phyloP scores from a whole-genome alignment of 2,329 filamentous ascomycete species.

The Paradendryphiella salina region DNA sequence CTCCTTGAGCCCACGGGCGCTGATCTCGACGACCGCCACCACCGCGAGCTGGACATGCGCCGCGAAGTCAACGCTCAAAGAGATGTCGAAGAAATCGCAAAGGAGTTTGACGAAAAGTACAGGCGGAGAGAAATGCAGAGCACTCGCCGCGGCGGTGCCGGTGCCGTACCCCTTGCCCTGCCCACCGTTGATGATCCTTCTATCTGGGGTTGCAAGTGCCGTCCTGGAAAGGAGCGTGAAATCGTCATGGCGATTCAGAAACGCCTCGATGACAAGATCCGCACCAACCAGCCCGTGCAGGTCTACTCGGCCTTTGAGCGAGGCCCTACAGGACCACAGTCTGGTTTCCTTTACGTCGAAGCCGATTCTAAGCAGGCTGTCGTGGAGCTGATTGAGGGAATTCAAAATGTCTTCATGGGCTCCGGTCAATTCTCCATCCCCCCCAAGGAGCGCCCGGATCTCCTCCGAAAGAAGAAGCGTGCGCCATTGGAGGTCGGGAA shows the following conservation, averaged over 20 bases:
- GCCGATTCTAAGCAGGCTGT: constrained; percentile 86
- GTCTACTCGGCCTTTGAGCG: constrained; percentile 94
- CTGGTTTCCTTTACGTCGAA: constrained; percentile 94
- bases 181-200: constrained; percentile 94
- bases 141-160: constrained; percentile 36
- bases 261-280: constrained; percentile 77
- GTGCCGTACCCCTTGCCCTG: constrained; percentile 64
- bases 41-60: constrained; percentile 90
- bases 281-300: constrained; percentile 76
- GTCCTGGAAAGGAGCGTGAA: constrained; percentile 93
- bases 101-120: constrained; percentile 79
- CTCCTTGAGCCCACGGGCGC: constrained; percentile 75
- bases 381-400: constrained; percentile 75
- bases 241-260: constrained; percentile 87
- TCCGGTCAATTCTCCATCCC: constrained; percentile 86
- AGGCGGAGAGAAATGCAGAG: constrained; percentile 63
- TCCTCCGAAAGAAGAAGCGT: constrained; percentile 87
- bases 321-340: constrained; percentile 73
- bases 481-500: constrained; percentile 78
- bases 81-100: constrained; percentile 92
- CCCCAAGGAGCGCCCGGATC: constrained; percentile 95
- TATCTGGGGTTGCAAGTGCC: constrained; percentile 92
- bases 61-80: constrained; percentile 84
- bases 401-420: constrained; percentile 87
- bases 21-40: constrained; percentile 85